Evolutionary conservation across 139 green algal species (phyloP), one percentile per base, ranked within the genome.

Genomic region (Haematococcus sp.): DNA sequence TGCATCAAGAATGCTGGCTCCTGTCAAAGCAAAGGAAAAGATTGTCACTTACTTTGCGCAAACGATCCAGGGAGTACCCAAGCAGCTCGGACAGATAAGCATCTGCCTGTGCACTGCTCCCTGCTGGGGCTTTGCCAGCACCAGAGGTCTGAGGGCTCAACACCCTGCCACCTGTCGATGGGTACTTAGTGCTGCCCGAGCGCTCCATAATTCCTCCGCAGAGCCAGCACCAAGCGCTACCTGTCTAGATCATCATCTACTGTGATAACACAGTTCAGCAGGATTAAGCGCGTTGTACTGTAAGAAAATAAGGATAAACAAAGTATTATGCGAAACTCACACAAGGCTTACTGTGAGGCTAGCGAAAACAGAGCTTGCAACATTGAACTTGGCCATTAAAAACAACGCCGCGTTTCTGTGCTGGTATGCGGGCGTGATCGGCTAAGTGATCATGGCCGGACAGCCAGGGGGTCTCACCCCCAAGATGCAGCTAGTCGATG

Each of bases 31-130:
- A n/a, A n/a, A n/a, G n/a, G 35, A n/a, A 63, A 2, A 27, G 25
- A 7, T 28, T 44, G 44, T 27, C 31, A 25, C 43, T 49, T 22
- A 88, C 84, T 77, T 96, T 96, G 55, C 86, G 84, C 19, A 98
- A 73, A 11, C 93, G 83, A 23, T 97, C 94, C 40, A 97, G 46
- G 81, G 84, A 91, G 83, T 94, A 98, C 2, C 84, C 92, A 13
- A 98, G 88, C 35, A 98, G 87, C 81, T 98, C 91, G 0, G 84
- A 85, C n/a, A 98, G 87, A 76, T 98, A 98, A 0, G 81, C 77
- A 34, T 95, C 86, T 9, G 86, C 69, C 46, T 91, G 83, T 16
- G 59, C 58, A 49, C 33, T 80, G 70, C 0, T 33, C 22, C 20
- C 35, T 28, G 61, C 5, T 23, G 16, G 22, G 61, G 61, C 17